Percentiles rank a stretch among this genome's conserved stretches.
Conservation (phyloP, 371 early-diverging fungal species). For the Mortierella sp. region DNA sequence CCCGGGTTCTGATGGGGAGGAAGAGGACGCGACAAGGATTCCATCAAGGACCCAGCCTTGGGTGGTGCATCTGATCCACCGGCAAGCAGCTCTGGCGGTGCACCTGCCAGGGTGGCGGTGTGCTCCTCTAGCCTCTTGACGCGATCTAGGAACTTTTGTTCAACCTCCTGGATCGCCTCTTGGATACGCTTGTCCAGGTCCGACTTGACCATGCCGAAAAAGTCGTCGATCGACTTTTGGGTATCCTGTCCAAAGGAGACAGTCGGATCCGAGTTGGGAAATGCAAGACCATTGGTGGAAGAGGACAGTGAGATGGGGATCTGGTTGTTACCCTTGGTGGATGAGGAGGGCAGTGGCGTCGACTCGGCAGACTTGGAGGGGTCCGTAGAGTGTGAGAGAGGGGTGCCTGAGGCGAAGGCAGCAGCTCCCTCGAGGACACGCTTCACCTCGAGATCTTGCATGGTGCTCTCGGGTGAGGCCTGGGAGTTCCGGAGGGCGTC, state of each 20-base stretch:
- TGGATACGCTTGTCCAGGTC: conserved; percentile 56
- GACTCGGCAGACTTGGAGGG: conserved; percentile 29
- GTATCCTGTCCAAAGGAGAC: conserved; percentile 51
- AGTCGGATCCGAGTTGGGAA: background rate
- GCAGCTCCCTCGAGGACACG: conserved; percentile 54
- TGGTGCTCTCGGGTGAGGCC: conserved; percentile 45
- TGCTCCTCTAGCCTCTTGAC: conserved; percentile 47
- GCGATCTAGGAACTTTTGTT: conserved; percentile 55
- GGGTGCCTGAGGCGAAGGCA: conserved; percentile 25
- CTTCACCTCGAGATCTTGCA: conserved; percentile 56
- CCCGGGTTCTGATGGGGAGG: conserved; percentile 47
- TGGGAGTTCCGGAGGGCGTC: conserved; percentile 26
- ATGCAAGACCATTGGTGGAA: background rate
- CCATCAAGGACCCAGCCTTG: conserved; percentile 45
- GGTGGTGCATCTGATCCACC: conserved; percentile 1
- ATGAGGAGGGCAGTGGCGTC: conserved; percentile 34
- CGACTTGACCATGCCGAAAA: conserved; percentile 55
- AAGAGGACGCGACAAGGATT: conserved; percentile 36
- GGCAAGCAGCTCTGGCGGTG: conserved; percentile 15
- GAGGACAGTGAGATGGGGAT: conserved; percentile 7
- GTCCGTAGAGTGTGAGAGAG: background rate
- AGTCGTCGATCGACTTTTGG: conserved; percentile 56
- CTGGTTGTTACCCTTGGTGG: background rate
- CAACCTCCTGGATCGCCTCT: conserved; percentile 55
- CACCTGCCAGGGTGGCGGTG: conserved; percentile 34